Evolutionary conservation across 306 rosid species (phyloP).

Genomic region (Cucurbita maxima): DNA sequence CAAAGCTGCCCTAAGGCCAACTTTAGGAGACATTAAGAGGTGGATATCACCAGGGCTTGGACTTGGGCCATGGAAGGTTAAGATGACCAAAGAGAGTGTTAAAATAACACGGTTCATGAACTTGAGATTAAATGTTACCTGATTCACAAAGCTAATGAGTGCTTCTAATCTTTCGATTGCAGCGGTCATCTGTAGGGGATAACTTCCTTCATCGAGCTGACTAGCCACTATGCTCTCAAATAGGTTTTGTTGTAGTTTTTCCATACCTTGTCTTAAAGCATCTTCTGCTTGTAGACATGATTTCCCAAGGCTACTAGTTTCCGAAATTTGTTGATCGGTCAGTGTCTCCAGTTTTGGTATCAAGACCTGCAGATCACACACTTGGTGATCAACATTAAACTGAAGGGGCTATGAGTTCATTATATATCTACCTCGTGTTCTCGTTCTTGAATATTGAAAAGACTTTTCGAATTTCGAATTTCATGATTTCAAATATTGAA

Average conservation of each 20-base stretch:
- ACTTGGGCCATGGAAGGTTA: not conserved
- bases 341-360: conserved; percentile 46
- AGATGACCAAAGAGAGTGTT: not conserved
- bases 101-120: not conserved
- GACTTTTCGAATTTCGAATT: not conserved
- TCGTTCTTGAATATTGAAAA: not conserved
- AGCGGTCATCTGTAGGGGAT: conserved; percentile 30
- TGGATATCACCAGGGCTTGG: not conserved
- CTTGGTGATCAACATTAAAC: conserved; percentile 3
- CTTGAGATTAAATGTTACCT: conserved; percentile 27
- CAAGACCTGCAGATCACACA: conserved; percentile 44
- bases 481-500: not conserved
- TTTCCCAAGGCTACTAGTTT: conserved; percentile 39
- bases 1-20: not conserved
- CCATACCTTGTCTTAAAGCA: conserved; percentile 82
- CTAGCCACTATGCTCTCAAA: conserved; percentile 45
- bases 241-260: conserved; percentile 55
- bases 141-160: conserved; percentile 51
- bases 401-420: not conserved
- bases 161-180: conserved; percentile 77
- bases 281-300: conserved; percentile 94
- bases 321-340: conserved; percentile 46
- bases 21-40: not conserved
- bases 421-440: not conserved
- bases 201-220: conserved; percentile 32